Evolutionary conservation across 2,329 filamentous ascomycete species (phyloP), one percentile per base, ranked within the genome.

Genomic region (Aspergillus awamori): DNA sequence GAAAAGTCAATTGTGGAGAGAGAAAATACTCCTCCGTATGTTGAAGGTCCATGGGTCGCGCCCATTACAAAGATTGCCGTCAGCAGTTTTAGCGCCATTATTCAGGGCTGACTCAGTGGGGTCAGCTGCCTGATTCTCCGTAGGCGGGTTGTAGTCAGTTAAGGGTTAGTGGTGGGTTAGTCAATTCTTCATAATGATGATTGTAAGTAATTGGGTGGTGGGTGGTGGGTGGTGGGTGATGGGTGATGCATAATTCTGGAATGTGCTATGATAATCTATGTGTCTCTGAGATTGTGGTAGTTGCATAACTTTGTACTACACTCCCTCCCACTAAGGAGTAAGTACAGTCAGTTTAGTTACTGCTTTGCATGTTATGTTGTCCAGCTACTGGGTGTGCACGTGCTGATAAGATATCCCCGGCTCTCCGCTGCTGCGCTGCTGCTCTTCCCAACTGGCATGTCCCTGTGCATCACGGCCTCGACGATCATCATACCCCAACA

Each of bases 41-140:
- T 7, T 7, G 26, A 7, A 26, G 6, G 26, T 26, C 26, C 33
- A 36, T 36, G 33, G 33, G 33, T 36, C 33, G 4, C 4, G 33
- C 11, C 11, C n/a, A 38, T 69, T 63, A 72, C 67, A 60, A 74
- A 74, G 61, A 65, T 53, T 26, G 48, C 39, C 8, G 71, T 74
- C 69, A 74, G 71, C 72, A 68, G 15, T n/a, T 39, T 22, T 20
- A 47, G 39, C 26, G 53, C 26, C 39, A 47, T 56, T 56, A 56
- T 45, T 56, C 53, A 56, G 41, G 53, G 26, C 47, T 51, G 47
- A 51, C 26, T 51, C 47, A 51, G 47, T 51, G 47, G 47, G 26
- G 24, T n/a, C 24, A 28, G 20, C 20, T 20, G 20, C 2, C 20
- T 20, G 20, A 0, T 20, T 20, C 2, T 20, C 20, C 20, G 20